Evolutionary conservation across 805 yeast species (phyloP).

Genomic region (Debaryomyces hansenii): DNA sequence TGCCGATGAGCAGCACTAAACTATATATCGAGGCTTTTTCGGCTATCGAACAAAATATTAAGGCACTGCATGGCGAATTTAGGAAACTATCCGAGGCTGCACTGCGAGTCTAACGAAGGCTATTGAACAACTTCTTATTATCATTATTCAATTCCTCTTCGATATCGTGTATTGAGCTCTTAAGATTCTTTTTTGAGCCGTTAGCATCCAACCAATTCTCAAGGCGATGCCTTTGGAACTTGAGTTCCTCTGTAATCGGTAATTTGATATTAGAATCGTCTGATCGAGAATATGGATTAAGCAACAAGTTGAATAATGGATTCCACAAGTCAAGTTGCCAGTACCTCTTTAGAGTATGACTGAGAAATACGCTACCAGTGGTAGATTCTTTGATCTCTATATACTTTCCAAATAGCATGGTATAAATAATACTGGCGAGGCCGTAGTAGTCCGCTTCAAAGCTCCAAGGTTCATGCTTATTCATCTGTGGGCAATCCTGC

Average conservation of each 20-base stretch:
- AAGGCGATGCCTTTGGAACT: slow-evolving; percentile 31
- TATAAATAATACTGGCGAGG: slow-evolving; percentile 70
- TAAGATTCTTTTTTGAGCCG: slow-evolving; percentile 21
- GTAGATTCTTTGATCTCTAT: slow-evolving; percentile 44
- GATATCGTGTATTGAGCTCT: slow-evolving; percentile 31
- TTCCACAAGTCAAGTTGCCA: slow-evolving; percentile 78
- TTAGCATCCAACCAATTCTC: slow-evolving; percentile 42
- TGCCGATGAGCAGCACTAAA: no score
- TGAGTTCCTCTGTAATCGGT: slow-evolving; percentile 44
- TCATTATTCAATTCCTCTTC: slow-evolving; percentile 27
- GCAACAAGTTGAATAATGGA: slow-evolving; percentile 58
- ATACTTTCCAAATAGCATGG: slow-evolving; percentile 67
- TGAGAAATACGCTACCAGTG: slow-evolving; percentile 32
- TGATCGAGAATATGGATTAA: slow-evolving; percentile 52
- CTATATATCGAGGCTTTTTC: no score
- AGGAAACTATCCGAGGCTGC: no score
- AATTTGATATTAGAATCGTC: slow-evolving; percentile 17
- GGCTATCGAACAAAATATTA: no score
- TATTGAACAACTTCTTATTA: slow-evolving; percentile 11
- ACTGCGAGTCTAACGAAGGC: background rate
- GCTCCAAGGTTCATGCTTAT: slow-evolving; percentile 61
- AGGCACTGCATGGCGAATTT: no score
- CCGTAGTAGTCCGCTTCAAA: slow-evolving; percentile 86
- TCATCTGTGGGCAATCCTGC: slow-evolving; percentile 75
- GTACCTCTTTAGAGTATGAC: slow-evolving; percentile 59